phyloP scores from a whole-genome alignment of 2,329 filamentous ascomycete species.

The Fusarium kyushuense region DNA sequence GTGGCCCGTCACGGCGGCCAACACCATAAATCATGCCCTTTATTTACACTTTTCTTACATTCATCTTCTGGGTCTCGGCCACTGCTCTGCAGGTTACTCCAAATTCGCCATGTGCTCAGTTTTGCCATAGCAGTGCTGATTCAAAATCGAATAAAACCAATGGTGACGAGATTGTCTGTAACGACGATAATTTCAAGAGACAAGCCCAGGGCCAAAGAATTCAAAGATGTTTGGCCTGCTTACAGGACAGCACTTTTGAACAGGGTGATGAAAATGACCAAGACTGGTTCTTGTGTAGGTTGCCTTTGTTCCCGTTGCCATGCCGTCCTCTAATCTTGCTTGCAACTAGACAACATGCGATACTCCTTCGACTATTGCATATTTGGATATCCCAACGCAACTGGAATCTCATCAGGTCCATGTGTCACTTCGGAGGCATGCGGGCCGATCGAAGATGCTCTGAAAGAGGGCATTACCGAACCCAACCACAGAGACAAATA shows the following conservation, averaged over 20 bases:
- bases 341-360: slow-evolving; percentile 62
- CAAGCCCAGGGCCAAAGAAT: slow-evolving; percentile 59
- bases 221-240: slow-evolving; percentile 63
- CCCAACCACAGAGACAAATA: slow-evolving; percentile 54
- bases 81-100: slow-evolving; percentile 64
- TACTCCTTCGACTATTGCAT: slow-evolving; percentile 66
- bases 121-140: slow-evolving; percentile 61
- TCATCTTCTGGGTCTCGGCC: slow-evolving; percentile 34
- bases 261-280: slow-evolving; percentile 64
- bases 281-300: slow-evolving; percentile 68
- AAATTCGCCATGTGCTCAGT: slow-evolving; percentile 65
- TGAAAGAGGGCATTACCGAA: slow-evolving; percentile 57
- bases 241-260: slow-evolving; percentile 63
- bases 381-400: slow-evolving; percentile 64
- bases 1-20: slow-evolving; percentile 1
- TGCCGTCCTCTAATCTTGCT: not conserved
- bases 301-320: not conserved
- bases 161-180: slow-evolving; percentile 61
- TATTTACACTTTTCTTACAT: slow-evolving; percentile 10
- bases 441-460: slow-evolving; percentile 56
- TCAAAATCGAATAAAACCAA: slow-evolving; percentile 60
- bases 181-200: slow-evolving; percentile 58
- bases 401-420: slow-evolving; percentile 58
- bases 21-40: slow-evolving; percentile 11
- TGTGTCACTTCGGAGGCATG: slow-evolving; percentile 66